Percentiles rank a stretch among this genome's conserved stretches.
Evolutionary conservation across 768 basidiomycete genomes (phyloP).

Genomic region (Boletus vermiculosoides): DNA sequence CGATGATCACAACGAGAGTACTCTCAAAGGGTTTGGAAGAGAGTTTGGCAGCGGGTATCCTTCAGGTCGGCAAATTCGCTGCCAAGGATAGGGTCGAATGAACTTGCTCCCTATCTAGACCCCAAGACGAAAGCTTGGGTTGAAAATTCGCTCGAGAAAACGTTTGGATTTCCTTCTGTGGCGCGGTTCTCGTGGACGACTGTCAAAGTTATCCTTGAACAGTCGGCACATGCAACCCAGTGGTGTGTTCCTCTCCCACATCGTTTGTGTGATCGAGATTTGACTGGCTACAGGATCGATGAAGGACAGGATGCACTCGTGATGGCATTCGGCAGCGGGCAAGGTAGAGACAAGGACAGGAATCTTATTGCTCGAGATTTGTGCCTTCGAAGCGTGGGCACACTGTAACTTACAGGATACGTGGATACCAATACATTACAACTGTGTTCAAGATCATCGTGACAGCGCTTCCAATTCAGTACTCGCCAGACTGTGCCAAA

Average conservation of each 20-base stretch:
- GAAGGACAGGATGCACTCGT: constrained; percentile 76
- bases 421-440: constrained; percentile 15
- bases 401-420: constrained; percentile 41
- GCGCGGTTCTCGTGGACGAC: constrained; percentile 97
- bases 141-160: constrained; percentile 67
- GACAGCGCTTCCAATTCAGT: constrained; percentile 6
- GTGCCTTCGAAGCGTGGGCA: constrained; percentile 65
- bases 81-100: not conserved
- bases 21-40: constrained; percentile 29
- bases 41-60: constrained; percentile 87
- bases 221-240: constrained; percentile 71
- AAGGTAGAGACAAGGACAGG: constrained; percentile 74
- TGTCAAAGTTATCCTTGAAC: constrained; percentile 80
- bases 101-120: constrained; percentile 47
- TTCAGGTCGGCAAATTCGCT: constrained; percentile 50
- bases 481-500: constrained; percentile 15
- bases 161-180: constrained; percentile 89
- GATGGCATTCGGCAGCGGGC: constrained; percentile 69
- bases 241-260: constrained; percentile 53
- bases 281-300: constrained; percentile 60
- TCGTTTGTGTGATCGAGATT: not conserved
- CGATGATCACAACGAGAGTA: constrained; percentile 1
- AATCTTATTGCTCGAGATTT: constrained; percentile 72
- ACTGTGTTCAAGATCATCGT: not conserved
- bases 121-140: constrained; percentile 93